Percentiles rank a stretch among this genome's conserved stretches.
Conservation (phyloP, 306 rosid genomes). For the Castanea crenata region DNA sequence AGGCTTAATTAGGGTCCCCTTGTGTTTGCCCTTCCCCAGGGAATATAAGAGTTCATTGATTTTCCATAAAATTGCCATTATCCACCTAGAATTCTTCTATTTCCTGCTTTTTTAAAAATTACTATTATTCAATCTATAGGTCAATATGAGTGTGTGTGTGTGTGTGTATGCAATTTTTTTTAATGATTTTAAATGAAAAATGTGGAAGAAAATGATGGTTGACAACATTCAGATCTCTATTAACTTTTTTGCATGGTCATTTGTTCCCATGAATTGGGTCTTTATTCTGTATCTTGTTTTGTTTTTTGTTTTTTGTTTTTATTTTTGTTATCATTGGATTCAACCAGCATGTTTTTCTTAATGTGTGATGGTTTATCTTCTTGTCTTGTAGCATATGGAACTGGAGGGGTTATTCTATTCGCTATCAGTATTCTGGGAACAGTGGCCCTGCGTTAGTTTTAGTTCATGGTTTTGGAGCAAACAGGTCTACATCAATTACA, state of each 20-base stretch:
- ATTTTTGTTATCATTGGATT: not conserved
- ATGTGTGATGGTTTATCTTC: not conserved
- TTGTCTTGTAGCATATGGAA: slow-evolving; percentile 59
- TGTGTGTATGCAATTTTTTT: fast-evolving
- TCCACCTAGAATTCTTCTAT: not conserved
- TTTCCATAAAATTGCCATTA: not conserved
- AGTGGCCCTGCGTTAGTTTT: slow-evolving; percentile 76
- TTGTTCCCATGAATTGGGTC: not conserved
- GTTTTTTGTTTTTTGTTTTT: not conserved
- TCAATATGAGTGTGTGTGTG: not conserved
- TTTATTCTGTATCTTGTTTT: not conserved
- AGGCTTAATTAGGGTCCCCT: not conserved
- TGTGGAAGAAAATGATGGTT: no score
- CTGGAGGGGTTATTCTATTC: slow-evolving; percentile 84
- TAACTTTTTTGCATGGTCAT: not conserved
- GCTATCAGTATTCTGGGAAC: slow-evolving; percentile 72
- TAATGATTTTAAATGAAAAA: no score
- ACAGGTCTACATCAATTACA: slow-evolving; percentile 63
- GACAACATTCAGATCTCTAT: not conserved
- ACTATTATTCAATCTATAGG: not conserved
- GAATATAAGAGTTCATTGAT: not conserved
- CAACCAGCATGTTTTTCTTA: not conserved
- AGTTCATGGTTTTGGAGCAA: slow-evolving; percentile 97
- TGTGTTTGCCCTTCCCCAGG: not conserved
- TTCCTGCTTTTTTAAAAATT: not conserved